Conservation (phyloP, 164 flowering plant genomes). For the Vitis riparia region DNA sequence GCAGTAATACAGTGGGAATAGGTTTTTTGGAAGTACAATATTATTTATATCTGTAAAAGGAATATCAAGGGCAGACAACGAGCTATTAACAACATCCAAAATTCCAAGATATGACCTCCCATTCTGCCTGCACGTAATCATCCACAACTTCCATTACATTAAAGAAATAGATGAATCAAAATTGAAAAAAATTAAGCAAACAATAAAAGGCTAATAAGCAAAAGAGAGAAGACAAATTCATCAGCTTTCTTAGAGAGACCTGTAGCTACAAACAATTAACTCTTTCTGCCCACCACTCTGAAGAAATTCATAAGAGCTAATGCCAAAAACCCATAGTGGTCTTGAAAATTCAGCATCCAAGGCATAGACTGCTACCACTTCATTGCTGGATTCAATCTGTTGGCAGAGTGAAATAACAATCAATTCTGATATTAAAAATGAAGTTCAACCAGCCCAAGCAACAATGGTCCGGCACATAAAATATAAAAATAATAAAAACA, state of each 20-base stretch:
- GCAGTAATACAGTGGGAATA: not conserved
- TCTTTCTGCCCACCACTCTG: conserved; percentile 29
- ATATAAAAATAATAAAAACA: too few relatives aligned
- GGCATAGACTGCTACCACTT: conserved; percentile 56
- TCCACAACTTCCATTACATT: not conserved
- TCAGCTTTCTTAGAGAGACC: conserved; percentile 40
- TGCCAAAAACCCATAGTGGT: conserved; percentile 92
- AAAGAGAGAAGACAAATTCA: not conserved
- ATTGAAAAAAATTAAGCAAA: not conserved
- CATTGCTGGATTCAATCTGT: conserved; percentile 70
- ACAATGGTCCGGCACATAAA: not conserved
- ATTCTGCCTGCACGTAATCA: conserved; percentile 62
- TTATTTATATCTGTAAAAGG: conserved; percentile 82
- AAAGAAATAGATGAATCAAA: not conserved
- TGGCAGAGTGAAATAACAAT: not conserved
- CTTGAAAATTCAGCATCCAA: conserved; percentile 87
- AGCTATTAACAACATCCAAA: conserved; percentile 48
- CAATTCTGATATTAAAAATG: not conserved
- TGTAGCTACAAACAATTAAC: conserved; percentile 79
- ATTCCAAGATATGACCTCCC: conserved; percentile 86
- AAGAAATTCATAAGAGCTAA: conserved; percentile 75
- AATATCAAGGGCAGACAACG: conserved; percentile 55
- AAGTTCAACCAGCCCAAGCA: not conserved
- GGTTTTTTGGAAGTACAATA: conserved; percentile 47
- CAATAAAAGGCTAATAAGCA: not conserved